Base-by-base conservation (phyloP, 108 stramenopile genomes). In the Nitzschia palea region DNA sequence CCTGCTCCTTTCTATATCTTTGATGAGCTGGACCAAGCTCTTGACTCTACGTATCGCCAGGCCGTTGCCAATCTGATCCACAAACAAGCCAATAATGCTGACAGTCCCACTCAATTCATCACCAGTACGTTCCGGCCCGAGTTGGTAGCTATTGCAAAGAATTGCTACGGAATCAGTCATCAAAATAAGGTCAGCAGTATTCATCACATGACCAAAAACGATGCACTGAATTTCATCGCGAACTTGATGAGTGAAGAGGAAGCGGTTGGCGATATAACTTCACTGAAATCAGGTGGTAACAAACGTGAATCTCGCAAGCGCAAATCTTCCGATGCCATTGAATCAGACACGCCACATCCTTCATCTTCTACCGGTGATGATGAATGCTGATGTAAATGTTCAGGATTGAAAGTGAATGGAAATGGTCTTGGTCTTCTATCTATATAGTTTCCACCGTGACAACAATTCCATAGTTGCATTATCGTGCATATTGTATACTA, bases 1-100 rank as follows among this genome's bases (percentile, higher is more conserved):
- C 98, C 98, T 31, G 99, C 98, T 5, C 98, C 99, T 14, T 99
- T 99, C 72, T 99, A 99, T 68, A 87, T 99, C 30, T 99, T 99
- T 78, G 99, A 99, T 70, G 99, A 99, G 70, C 73, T 97, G 48
- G 93, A 97, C 65, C 97, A 98, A 78, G 98, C 99, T 1, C 77
- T 99, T 12, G 99, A 99, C 71, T 83, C 92, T 32, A 95, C 90
- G 14, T 91, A 99, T 68, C 93, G 99, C 45, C 81, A 94, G 33
- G 86, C 97, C 20, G 97, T 99, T 5, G 99, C 99, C 1, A 77
- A 86, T n/a, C 52, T 99, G 62, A 97, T 99, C 70, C 81, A 96
- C 67, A 72, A 86, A 3, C 98, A 99, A 76, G 92, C 97, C 32
- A 87, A 84, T 43, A 80, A 83, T 43, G 72, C 77, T 31, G 92